These are phyloP conservation scores for Alternaria triticina DNA, from an alignment of 2,329 filamentous ascomycete genomes.

Conservation along the genomic window DNA sequence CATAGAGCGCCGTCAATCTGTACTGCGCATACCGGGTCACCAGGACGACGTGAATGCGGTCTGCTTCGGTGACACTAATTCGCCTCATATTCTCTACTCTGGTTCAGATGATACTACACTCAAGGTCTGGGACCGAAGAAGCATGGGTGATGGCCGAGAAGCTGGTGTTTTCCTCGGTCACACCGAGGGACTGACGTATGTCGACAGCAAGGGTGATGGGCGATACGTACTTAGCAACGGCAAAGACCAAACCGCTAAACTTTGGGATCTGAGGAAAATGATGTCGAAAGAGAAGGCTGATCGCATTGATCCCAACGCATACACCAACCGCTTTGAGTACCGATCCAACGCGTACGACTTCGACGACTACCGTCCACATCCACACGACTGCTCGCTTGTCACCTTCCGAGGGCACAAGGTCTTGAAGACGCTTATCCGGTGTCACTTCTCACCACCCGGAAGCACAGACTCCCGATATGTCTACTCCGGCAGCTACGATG, in stretches of 20 bases:
- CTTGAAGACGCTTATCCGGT: conserved; percentile 87
- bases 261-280: conserved; percentile 94
- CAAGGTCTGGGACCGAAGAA: conserved; percentile 93
- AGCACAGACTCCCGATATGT: conserved; percentile 92
- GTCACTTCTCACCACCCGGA: conserved; percentile 88
- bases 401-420: conserved; percentile 93
- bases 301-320: conserved; percentile 61
- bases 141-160: conserved; percentile 66
- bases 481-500: conserved; percentile 89
- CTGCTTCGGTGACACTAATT: conserved; percentile 87
- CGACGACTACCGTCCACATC: conserved; percentile 72
- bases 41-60: conserved; percentile 93
- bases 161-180: conserved; percentile 70
- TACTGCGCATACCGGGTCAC: conserved; percentile 80
- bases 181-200: conserved; percentile 69
- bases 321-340: conserved; percentile 75
- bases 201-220: conserved; percentile 83
- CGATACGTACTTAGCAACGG: conserved; percentile 92
- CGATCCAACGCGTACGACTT: conserved; percentile 71
- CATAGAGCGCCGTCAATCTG: conserved; percentile 77
- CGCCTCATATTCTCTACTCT: conserved; percentile 93
- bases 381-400: conserved; percentile 87
- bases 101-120: conserved; percentile 93
- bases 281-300: conserved; percentile 73
- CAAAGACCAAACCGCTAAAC: conserved; percentile 96